phyloP scores from a whole-genome alignment of 148 eudicot species.

The Silene conica region DNA sequence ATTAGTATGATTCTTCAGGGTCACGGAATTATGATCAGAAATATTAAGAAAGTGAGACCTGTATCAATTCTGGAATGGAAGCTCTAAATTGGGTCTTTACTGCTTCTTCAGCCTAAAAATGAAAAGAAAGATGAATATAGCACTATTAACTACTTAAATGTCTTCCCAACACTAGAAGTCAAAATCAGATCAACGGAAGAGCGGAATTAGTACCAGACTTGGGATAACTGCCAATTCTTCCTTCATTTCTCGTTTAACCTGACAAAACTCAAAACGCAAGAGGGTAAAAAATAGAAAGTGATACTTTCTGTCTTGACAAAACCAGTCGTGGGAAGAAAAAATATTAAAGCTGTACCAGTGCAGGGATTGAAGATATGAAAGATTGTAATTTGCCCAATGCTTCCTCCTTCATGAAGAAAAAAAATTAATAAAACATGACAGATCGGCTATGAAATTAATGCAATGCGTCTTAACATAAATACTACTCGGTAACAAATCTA shows the following conservation, averaged over 20 bases:
- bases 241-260: conserved; percentile 1
- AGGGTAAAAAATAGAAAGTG: no score
- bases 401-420: not conserved
- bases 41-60: not conserved
- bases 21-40: not conserved
- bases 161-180: not conserved
- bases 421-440: not conserved
- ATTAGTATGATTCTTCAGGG: no score
- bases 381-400: not conserved
- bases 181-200: not conserved
- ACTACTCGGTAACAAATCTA: not conserved
- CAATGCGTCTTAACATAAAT: not conserved
- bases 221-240: not conserved
- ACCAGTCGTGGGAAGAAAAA: not conserved
- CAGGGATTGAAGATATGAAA: not conserved
- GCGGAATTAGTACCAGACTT: not conserved
- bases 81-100: not conserved
- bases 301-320: not conserved
- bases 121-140: not conserved
- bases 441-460: not conserved
- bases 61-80: not conserved
- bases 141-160: not conserved
- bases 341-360: not conserved
- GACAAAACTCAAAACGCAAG: no score
- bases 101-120: not conserved